Evolutionary conservation across 441 rosid species (phyloP), one percentile per base, ranked within the genome.

Genomic region (Theobroma grandiflorum): DNA sequence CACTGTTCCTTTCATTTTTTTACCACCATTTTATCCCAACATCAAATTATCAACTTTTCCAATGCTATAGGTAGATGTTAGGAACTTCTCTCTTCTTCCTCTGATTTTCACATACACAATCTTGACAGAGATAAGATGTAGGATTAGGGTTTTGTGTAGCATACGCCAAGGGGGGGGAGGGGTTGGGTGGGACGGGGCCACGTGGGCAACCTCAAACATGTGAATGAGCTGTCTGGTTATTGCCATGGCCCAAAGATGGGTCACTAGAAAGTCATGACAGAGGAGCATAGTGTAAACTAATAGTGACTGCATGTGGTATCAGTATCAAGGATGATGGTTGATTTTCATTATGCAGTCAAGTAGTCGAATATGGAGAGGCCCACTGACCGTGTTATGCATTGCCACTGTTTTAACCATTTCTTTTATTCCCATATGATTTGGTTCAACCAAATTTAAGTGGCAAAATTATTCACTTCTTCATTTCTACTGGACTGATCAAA

Each of bases 181-280:
- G 31, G 31, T 26, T 0, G 31, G 31, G 31, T 26, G 31, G 1
- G 31, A 26, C 31, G 87, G 82, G 87, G 84, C 72, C 84, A 80
- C 82, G 77, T 73, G 82, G 87, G 88, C 74, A 74, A 80, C 59
- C 80, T 75, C 76, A 83, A 77, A 76, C 94, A 93, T 89, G 95
- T 92, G 95, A 84, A 78, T 92, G 94, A 91, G 92, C 95, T 91
- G 93, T 85, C 82, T 78, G 84, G 81, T 49, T 77, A 84, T 86
- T 82, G 84, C 72, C 69, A 61, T 72, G 84, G 77, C 86, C 88
- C 76, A 77, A 82, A 78, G 85, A 75, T 82, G 87, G 88, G 84
- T 81, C 84, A 83, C 79, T 84, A 66, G 83, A 64, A 84, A 70
- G 85, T 61, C 62, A 75, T 78, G 87, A 78, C 88, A 88, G 84